These are phyloP conservation scores for Amylocystis lapponica DNA, from an alignment of 768 basidiomycete species.

Conservation along the genomic window DNA sequence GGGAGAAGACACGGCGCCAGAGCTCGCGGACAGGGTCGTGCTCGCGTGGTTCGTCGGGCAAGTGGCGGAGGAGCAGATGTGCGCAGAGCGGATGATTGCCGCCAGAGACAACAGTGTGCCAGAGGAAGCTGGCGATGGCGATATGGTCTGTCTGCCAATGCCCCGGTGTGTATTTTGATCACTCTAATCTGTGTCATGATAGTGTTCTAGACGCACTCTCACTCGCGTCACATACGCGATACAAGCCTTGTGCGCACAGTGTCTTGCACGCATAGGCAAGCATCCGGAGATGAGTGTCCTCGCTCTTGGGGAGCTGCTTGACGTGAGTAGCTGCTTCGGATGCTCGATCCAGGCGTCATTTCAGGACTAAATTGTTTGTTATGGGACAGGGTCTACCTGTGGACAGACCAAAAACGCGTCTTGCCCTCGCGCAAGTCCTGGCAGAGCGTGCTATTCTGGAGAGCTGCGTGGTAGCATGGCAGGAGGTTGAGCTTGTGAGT, in stretches of 20 bases:
- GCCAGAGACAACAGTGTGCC: not conserved
- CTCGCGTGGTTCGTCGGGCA: not conserved
- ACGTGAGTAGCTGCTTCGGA: constrained; percentile 6
- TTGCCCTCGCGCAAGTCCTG: constrained; percentile 16
- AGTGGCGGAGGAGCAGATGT: not conserved
- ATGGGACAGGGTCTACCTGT: constrained; percentile 12
- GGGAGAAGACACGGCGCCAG: no score
- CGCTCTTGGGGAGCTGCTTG: constrained; percentile 5
- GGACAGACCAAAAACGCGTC: constrained; percentile 8
- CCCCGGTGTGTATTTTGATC: not conserved
- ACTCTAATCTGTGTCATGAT: no score
- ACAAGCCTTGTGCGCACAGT: constrained; percentile 4
- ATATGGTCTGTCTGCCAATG: not conserved
- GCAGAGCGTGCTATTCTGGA: constrained; percentile 22
- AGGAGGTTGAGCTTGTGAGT: no score
- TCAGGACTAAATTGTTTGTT: not conserved
- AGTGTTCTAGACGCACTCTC: no score
- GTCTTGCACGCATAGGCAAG: constrained; percentile 7
- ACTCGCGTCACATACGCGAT: not conserved
- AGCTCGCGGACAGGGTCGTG: not conserved
- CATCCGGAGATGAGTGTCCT: constrained; percentile 2
- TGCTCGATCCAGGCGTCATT: no score
- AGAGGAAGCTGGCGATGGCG: not conserved
- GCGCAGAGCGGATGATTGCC: not conserved
- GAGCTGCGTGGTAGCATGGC: constrained; percentile 17